Percentiles rank a stretch among this genome's conserved stretches.
These are phyloP conservation scores for Chlorophyllum brunneum DNA, from an alignment of 768 basidiomycete genomes.

Conservation along the genomic window DNA sequence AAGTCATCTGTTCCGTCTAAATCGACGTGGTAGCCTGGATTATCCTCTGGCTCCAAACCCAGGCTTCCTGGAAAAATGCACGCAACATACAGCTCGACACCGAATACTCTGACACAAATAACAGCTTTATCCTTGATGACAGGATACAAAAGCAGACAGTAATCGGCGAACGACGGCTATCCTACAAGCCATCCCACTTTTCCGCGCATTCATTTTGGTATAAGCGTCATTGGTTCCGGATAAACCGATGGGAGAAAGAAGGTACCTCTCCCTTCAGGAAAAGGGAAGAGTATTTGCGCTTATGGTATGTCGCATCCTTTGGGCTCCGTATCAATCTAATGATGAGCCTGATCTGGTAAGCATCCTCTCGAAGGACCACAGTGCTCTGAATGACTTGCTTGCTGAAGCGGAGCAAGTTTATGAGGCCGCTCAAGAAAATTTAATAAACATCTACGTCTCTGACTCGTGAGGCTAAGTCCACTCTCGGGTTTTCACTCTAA, in stretches of 20 bases:
- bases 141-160: conserved; percentile 23
- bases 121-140: no score
- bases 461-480: conserved; percentile 34
- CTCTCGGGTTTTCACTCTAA: no score
- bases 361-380: conserved; percentile 44
- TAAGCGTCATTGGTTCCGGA: conserved; percentile 38
- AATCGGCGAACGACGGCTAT: conserved; percentile 28
- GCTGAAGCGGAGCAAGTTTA: conserved; percentile 51
- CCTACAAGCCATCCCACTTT: conserved; percentile 40
- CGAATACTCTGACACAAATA: conserved; percentile 27
- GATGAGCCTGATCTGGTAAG: conserved; percentile 22
- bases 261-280: conserved; percentile 27
- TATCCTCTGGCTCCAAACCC: conserved; percentile 63
- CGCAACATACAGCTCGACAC: conserved; percentile 53
- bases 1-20: neutral
- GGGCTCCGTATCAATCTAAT: neutral
- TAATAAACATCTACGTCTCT: conserved; percentile 50
- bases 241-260: conserved; percentile 33
- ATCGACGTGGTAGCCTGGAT: conserved; percentile 75
- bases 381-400: conserved; percentile 48
- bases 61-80: conserved; percentile 52
- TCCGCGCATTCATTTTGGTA: conserved; percentile 45
- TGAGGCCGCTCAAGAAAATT: conserved; percentile 45
- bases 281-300: conserved; percentile 33
- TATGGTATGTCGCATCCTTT: conserved; percentile 36